phyloP scores from a whole-genome alignment of 371 early-diverging fungal species.

The Lichtheimia hyalospora region DNA sequence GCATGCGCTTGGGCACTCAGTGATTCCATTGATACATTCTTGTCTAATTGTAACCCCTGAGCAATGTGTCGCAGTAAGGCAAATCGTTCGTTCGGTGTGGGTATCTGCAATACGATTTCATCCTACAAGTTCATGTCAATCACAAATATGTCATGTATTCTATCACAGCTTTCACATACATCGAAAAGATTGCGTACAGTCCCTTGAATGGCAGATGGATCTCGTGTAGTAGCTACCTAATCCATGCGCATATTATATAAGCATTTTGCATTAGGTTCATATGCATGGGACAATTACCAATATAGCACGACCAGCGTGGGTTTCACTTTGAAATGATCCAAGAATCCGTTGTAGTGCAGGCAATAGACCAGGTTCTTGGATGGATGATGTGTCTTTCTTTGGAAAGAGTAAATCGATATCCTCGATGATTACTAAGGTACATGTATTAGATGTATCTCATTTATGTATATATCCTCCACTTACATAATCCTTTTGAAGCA shows the following conservation, averaged over 20 bases:
- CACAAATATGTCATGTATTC: constrained; percentile 9
- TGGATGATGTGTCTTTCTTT: constrained; percentile 26
- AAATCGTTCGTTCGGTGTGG: constrained; percentile 52
- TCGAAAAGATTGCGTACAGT: constrained; percentile 20
- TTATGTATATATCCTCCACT: background rate
- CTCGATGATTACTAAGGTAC: constrained; percentile 44
- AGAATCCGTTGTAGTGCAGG: constrained; percentile 9
- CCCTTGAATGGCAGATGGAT: constrained; percentile 9
- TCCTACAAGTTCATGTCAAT: constrained; percentile 28
- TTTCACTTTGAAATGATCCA: constrained; percentile 4
- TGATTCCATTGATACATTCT: constrained; percentile 11
- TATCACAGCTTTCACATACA: too few species aligned
- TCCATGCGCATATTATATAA: background rate
- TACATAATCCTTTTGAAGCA: constrained; percentile 15
- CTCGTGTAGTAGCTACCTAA: constrained; percentile 22
- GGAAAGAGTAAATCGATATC: constrained; percentile 60
- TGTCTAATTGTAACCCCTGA: background rate
- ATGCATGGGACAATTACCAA: constrained; percentile 9
- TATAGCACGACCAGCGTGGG: constrained; percentile 9
- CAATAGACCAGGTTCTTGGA: constrained; percentile 34
- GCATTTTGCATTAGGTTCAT: background rate
- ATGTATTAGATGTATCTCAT: background rate
- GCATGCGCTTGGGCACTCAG: constrained; percentile 53
- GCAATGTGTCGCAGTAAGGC: constrained; percentile 36
- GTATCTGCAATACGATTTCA: constrained; percentile 47